phyloP scores from a whole-genome alignment of 768 basidiomycete genomes.

The Mycena venus region DNA sequence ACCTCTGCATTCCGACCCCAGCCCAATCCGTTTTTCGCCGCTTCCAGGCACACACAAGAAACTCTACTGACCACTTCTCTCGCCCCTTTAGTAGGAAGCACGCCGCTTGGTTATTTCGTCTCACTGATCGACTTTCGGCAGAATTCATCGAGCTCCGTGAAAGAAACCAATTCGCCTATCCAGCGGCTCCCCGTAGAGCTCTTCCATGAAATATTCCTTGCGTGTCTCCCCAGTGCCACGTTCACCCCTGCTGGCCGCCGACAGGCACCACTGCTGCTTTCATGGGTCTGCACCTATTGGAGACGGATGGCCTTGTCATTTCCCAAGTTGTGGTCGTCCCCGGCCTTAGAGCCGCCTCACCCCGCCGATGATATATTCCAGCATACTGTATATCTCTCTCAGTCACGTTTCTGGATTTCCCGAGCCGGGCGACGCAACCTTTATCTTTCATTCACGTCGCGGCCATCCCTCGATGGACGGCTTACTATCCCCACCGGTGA shows the following conservation, averaged over 20 bases:
- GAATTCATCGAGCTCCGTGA: too few species aligned
- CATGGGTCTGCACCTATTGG: not conserved
- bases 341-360: not conserved
- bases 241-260: not conserved
- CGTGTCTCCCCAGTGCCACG: not conserved
- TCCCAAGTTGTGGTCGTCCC: not conserved
- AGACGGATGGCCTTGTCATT: not conserved
- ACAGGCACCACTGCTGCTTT: not conserved
- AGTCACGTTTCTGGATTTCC: not conserved
- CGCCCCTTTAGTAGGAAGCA: too few species aligned
- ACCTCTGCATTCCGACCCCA: too few species aligned
- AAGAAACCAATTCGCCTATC: too few species aligned
- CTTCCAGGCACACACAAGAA: too few species aligned
- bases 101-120: too few species aligned
- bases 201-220: not conserved
- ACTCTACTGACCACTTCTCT: too few species aligned
- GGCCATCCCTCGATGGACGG: too few species aligned
- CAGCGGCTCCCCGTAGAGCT: conserved; percentile 3
- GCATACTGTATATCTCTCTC: not conserved
- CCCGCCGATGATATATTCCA: too few species aligned
- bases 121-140: too few species aligned
- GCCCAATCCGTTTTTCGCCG: too few species aligned
- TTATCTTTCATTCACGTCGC: not conserved
- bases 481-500: too few species aligned
- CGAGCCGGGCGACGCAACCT: not conserved